Conservation (phyloP, 495 filamentous ascomycete genomes). For the Talaromyces thailandensis region DNA sequence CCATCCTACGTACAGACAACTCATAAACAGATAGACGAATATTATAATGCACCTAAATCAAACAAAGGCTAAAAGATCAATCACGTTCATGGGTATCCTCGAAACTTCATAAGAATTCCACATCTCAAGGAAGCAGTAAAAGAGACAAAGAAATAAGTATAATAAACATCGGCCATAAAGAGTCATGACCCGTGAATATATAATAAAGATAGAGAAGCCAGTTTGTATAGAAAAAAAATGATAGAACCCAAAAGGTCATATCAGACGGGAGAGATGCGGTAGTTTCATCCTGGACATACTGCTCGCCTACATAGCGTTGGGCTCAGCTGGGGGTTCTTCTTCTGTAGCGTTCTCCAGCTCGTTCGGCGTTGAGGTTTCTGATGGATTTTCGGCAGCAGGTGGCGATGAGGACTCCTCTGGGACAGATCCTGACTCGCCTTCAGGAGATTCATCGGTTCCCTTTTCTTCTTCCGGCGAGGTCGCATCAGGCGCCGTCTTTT, state of each 20-base stretch:
- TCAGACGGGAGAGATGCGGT: not conserved
- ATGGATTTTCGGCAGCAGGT: constrained; percentile 5
- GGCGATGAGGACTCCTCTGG: not conserved
- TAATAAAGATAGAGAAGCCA: not conserved
- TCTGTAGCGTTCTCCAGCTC: constrained; percentile 6
- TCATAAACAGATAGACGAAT: not conserved
- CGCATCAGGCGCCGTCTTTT: constrained; percentile 7
- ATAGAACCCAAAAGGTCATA: not conserved
- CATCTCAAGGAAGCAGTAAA: not conserved
- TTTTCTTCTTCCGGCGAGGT: constrained; percentile 13
- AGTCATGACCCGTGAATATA: not conserved
- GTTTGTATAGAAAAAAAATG: not conserved
- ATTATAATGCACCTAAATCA: not conserved
- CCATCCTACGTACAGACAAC: too few species aligned
- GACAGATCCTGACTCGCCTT: not conserved
- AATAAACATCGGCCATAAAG: not conserved
- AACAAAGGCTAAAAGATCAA: not conserved
- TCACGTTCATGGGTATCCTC: constrained; percentile 1
- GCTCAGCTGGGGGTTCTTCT: constrained; percentile 8
- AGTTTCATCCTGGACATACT: not conserved
- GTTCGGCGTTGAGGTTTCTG: constrained; percentile 18
- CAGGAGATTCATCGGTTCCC: constrained; percentile 15
- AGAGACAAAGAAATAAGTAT: not conserved
- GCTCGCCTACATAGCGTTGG: constrained; percentile 6
- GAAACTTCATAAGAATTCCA: not conserved